Base-by-base conservation (phyloP, 352 stramenopile genomes). In the Globisporangium nagaii region DNA sequence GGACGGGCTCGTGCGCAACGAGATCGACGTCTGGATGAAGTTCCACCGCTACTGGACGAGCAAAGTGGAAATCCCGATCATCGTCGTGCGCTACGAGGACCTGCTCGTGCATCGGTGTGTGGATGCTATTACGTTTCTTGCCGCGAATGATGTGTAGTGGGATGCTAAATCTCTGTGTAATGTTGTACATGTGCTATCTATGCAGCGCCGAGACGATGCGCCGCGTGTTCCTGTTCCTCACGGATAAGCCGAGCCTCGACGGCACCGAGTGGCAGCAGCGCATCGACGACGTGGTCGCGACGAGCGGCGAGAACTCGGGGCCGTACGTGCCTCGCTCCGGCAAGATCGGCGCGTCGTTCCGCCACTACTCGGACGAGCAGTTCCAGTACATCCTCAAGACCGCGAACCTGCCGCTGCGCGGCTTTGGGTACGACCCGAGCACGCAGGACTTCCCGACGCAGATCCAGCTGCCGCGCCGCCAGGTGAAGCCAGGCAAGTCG, bases 11-110 rank as follows among this genome's bases (percentile, higher is more conserved):
- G 52, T 97, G 19, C 72, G 78, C 34, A 95, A 97, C 61, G 90
- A 97, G 65, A 93, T 96, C 48, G 77, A 91, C 59, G 80, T 96
- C 22, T 96, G 79, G 81, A 92, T 93, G 76, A 86, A 86, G 58
- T 97, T 97, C 61, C 73, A 98, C 60, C 69, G 70, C 27, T 96
- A 91, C 66, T 98, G 91, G 91, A 92, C 83, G 7, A 71, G 73
- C 8, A 96, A 89, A 31, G 77, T 87, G n/a, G 82, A 90, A 31
- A 86, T 97, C 35, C 86, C 88, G 7, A 80, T 97, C 62, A 88
- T 97, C 45, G 71, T 97, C 39, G 75, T 98, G 28, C 83, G 91
- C 19, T 98, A 97, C 65, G 92, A 98, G 62, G 88, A 97, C 53
- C 56, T 97, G 3, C 66, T 96, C 15, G 48, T 94, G 43, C 71